Evolutionary conservation across 2,329 filamentous ascomycete species (phyloP), one percentile per base, ranked within the genome.

Genomic region (Ascomycota sp.): DNA sequence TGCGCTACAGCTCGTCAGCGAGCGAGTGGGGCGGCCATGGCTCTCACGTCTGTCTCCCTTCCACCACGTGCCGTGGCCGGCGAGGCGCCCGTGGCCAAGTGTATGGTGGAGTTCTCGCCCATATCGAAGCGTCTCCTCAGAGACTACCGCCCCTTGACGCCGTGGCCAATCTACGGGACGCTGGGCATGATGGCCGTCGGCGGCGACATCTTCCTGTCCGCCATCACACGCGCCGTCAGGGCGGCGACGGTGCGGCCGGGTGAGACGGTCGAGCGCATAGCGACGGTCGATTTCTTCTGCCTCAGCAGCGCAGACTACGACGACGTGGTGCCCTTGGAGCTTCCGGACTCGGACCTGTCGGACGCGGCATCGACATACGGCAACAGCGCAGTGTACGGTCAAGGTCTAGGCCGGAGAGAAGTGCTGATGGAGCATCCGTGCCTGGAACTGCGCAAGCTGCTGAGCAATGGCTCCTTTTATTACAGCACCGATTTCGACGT

Each of bases 401-500:
- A 55, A 36, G 47, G 50, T 23, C 50, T 71, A 10, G 71, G 75
- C 33, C 65, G 74, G 33, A 66, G 69, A 41, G 82, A 94, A 26
- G 59, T 69, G 25, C 54, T 73, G 19, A 52, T 80, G 20, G 83
- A 94, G 44, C 83, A 94, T 51, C 89, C 89, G 6, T 95, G 86
- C 51, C 60, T 82, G 42, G 80, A 89, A 27, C 53, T 98, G 35
- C 85, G 86, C 52, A 95, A 93, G 60, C 66, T 98, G 23, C 60
- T 98, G 32, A 77, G 81, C 46, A 85, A 91, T 49, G 85, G 86
- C 19, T 92, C 78, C 20, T 98, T 98, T 48, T 98, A 95, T 51
- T 98, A 94, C 56, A 94, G 83, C 47, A 81, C 82, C n/a, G 83
- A 95, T 51, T 98, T 98, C 50, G 86, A 98, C 48, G 61, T 98